phyloP scores from a whole-genome alignment of 352 stramenopile genomes.

The Phytophthora ohioensis region DNA sequence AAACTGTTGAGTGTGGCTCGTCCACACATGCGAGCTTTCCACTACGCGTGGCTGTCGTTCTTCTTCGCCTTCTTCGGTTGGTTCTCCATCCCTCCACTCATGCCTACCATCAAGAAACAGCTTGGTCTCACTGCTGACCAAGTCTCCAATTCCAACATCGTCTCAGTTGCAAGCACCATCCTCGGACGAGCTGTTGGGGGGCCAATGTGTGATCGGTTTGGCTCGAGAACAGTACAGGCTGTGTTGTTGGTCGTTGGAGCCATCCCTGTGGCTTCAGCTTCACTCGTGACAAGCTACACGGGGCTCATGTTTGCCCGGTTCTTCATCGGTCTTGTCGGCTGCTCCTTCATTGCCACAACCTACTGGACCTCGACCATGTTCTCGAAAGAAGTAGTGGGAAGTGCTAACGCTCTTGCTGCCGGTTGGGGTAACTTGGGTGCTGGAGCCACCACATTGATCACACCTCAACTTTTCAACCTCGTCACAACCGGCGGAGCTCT shows the following conservation, averaged over 20 bases:
- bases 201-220: constrained; percentile 93
- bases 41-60: constrained; percentile 93
- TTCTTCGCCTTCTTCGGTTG: constrained; percentile 96
- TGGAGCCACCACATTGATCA: constrained; percentile 88
- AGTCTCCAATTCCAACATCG: constrained; percentile 93
- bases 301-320: constrained; percentile 90
- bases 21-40: constrained; percentile 95
- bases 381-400: constrained; percentile 92
- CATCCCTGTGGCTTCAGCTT: constrained; percentile 87
- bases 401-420: constrained; percentile 91
- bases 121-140: constrained; percentile 87
- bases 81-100: constrained; percentile 94
- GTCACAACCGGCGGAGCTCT: constrained; percentile 67
- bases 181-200: constrained; percentile 91
- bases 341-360: constrained; percentile 93
- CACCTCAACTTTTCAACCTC: constrained; percentile 89
- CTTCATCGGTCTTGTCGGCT: constrained; percentile 95
- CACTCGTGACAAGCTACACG: constrained; percentile 81
- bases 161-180: constrained; percentile 90
- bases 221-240: constrained; percentile 83
- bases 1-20: constrained; percentile 37
- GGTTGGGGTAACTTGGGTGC: constrained; percentile 96
- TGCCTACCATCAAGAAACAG: constrained; percentile 91
- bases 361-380: constrained; percentile 96
- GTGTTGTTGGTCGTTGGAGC: constrained; percentile 78